Evolutionary conservation across 257 asterid species (phyloP).

Genomic region (Solanum clarkiae): DNA sequence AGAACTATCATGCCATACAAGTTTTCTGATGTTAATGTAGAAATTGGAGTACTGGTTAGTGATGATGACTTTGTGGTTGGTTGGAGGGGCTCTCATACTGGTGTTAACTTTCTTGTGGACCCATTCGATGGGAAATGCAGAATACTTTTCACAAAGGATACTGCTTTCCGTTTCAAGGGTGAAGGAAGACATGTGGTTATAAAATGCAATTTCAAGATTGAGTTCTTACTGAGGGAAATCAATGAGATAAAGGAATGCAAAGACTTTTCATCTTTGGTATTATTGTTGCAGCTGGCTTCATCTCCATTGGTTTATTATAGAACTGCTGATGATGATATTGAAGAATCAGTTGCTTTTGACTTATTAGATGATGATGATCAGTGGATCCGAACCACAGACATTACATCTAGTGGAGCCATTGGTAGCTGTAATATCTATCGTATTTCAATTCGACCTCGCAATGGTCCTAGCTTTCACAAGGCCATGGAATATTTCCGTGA

Average conservation of each 20-base stretch:
- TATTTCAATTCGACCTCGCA: conserved; percentile 45
- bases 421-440: conserved; percentile 81
- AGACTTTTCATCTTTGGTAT: conserved; percentile 22
- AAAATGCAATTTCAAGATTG: conserved; percentile 62
- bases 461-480: conserved; percentile 24
- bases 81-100: conserved; percentile 56
- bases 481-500: conserved; percentile 40
- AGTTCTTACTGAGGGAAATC: conserved; percentile 60
- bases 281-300: conserved; percentile 58
- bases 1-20: conserved; percentile 42
- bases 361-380: conserved; percentile 93
- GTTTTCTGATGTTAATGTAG: conserved; percentile 37
- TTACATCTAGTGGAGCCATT: conserved; percentile 65
- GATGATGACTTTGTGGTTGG: conserved; percentile 55
- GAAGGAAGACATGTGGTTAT: conserved; percentile 32
- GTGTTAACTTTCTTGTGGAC: conserved; percentile 70
- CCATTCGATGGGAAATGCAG: conserved; percentile 69
- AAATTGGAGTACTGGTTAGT: conserved; percentile 49
- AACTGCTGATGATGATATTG: conserved; percentile 92
- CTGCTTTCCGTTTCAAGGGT: conserved; percentile 46
- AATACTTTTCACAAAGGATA: conserved; percentile 48
- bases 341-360: conserved; percentile 57
- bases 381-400: conserved; percentile 87
- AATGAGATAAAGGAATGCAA: conserved; percentile 28
- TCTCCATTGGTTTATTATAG: conserved; percentile 62